Base-by-base conservation (phyloP, 129 eudicot genomes). In the Saussurea involucrata region DNA sequence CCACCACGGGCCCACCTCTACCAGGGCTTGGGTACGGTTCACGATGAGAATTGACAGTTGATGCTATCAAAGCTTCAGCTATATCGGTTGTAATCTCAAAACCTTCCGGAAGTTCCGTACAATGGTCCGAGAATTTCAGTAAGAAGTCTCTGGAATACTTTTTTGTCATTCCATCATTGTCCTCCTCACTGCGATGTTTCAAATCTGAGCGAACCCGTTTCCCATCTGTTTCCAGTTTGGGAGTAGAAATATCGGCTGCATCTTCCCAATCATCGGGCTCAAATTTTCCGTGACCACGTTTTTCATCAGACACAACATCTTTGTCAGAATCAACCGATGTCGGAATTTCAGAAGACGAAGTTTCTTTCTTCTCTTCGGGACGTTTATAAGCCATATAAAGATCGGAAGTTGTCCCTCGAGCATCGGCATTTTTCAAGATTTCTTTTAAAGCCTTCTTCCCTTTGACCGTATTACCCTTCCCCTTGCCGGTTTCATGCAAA, bases 211-310 rank as follows among this genome's bases (percentile, higher is more conserved):
- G 63, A 69, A 64, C 73, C 71, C 75, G 84, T 49, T 78, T 83
- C 72, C 61, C 78, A 18, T 75, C 64, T 60, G 86, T 71, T 71
- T 84, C 87, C 68, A 91, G 78, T 81, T 86, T 84, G n/a, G 97
- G 94, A 36, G 85, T 73, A 18, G 98, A 91, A 57, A 89, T 78
- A 36, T 92, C 97, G 36, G 91, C 96, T 65, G 88, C 97, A 75
- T 95, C 99, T 76, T 95, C 99, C 99, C 99, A 95, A 75, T 95
- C 96, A 83, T 95, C 99, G 1, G 87, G 96, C 85, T 95, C 99
- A 58, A 80, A 46, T 72, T 89, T 95, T 63, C 46, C 20, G 20
- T 69, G 80, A 69, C 80, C 85, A 78, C 65, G 67, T 66, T 76
- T 79, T 22, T 81, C 77, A 29, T 71, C 63, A 22, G 85, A n/a